Percentiles rank a stretch among this genome's conserved stretches.
Conservation (phyloP, 306 rosid genomes). For the Sicyos edulis region DNA sequence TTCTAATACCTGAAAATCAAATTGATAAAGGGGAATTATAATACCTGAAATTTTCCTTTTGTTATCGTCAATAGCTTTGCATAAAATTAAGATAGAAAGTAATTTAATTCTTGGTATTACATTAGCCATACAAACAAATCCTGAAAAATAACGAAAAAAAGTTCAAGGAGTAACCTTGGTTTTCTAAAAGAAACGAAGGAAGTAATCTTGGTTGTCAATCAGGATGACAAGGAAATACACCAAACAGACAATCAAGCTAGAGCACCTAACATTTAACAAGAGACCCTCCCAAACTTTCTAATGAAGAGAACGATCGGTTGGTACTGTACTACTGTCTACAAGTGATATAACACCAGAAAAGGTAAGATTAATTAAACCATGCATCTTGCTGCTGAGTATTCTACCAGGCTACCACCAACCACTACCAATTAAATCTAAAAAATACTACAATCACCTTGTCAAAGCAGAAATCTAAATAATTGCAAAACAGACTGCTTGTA, state of each 20-base stretch:
- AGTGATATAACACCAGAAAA: not conserved
- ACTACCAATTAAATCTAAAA: not conserved
- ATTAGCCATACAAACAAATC: not conserved
- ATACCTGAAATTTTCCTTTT: conserved; percentile 18
- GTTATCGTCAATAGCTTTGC: not conserved
- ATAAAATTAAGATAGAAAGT: not conserved
- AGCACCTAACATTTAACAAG: not conserved
- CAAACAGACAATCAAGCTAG: not conserved
- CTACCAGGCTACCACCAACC: no score
- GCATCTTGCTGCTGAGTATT: not conserved
- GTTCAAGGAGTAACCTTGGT: not conserved
- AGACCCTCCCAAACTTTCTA: not conserved
- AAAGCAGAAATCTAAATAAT: not conserved
- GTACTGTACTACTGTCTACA: not conserved
- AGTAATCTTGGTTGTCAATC: not conserved
- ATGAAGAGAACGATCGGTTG: not conserved
- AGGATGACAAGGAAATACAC: not conserved
- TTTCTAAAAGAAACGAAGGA: no score
- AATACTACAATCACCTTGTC: not conserved
- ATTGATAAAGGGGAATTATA: conserved; percentile 26
- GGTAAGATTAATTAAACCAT: not conserved
- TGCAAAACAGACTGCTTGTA: not conserved
- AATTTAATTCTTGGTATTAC: not conserved
- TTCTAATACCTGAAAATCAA: conserved; percentile 23
- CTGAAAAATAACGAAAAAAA: not conserved